Conservation (phyloP, 139 green algal species). For the Coelastrella sp. region DNA sequence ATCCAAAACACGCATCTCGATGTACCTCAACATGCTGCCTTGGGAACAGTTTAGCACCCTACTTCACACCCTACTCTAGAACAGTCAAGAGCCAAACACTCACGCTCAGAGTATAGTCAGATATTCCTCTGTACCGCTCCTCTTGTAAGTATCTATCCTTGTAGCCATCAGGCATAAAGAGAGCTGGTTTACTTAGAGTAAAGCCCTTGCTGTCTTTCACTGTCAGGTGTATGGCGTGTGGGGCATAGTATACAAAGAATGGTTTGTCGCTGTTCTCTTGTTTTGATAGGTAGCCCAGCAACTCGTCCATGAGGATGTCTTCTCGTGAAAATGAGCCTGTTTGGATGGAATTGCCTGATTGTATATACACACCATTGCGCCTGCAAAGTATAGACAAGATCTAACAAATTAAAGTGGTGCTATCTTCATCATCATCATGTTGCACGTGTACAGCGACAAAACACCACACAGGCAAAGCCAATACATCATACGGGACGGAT, state of each 20-base stretch:
- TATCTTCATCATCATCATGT: neutral
- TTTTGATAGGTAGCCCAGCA: constrained; percentile 13
- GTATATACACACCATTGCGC: neutral
- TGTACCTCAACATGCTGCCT: too few relatives aligned
- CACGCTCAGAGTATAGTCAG: neutral
- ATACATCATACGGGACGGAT: neutral
- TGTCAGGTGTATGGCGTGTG: constrained; percentile 27
- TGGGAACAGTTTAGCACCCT: too few relatives aligned
- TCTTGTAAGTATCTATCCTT: constrained; percentile 2
- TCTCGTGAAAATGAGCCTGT: neutral
- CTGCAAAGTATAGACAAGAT: neutral
- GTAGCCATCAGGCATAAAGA: neutral
- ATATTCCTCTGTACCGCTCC: neutral
- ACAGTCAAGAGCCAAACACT: neutral
- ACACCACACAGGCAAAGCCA: too few relatives aligned
- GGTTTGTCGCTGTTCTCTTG: constrained; percentile 12
- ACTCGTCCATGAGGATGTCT: constrained; percentile 23
- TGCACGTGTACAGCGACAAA: neutral
- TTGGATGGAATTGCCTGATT: neutral
- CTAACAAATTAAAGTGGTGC: neutral
- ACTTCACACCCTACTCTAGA: too few relatives aligned
- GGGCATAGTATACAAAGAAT: constrained; percentile 48
- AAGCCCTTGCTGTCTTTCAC: neutral
- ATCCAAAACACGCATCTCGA: too few relatives aligned
- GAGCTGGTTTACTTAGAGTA: neutral